A percentile compares a stretch with the other conserved stretches of the same genome.
Evolutionary conservation across 2,329 filamentous ascomycete species (phyloP).

Genomic region (Monosporascus sp.): DNA sequence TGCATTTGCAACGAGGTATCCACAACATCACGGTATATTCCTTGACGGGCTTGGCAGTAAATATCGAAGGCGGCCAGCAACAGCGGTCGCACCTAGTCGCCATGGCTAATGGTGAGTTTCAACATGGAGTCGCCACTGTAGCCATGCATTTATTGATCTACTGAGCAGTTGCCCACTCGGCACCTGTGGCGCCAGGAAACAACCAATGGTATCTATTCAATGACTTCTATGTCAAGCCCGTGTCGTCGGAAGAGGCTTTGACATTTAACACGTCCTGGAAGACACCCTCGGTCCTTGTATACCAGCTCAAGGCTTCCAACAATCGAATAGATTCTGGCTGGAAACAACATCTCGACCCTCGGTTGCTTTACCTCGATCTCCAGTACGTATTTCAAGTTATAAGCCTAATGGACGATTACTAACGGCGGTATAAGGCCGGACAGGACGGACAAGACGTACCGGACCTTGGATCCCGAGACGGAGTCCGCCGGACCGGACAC

Average conservation of each 20-base stretch:
- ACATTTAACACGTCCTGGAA: slow-evolving; percentile 92
- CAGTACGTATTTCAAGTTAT: slow-evolving; percentile 33
- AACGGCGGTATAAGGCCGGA: slow-evolving; percentile 31
- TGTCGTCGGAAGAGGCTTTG: slow-evolving; percentile 77
- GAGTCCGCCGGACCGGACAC: slow-evolving; percentile 68
- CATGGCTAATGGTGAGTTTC: slow-evolving; percentile 69
- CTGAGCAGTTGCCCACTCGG: slow-evolving; percentile 57
- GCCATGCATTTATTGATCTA: neutral
- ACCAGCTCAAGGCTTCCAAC: slow-evolving; percentile 74
- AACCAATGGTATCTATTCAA: slow-evolving; percentile 95
- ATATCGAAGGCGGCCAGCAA: slow-evolving; percentile 79
- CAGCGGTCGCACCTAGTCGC: slow-evolving; percentile 89
- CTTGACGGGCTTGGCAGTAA: slow-evolving; percentile 80
- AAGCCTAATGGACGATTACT: slow-evolving; percentile 8
- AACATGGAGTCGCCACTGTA: neutral
- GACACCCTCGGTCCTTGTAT: slow-evolving; percentile 79
- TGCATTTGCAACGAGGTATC: slow-evolving; percentile 71
- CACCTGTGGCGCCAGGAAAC: slow-evolving; percentile 49
- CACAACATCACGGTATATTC: slow-evolving; percentile 87
- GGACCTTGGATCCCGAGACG: slow-evolving; percentile 45
- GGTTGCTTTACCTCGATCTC: slow-evolving; percentile 71
- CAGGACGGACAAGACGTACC: slow-evolving; percentile 50
- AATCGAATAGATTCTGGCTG: slow-evolving; percentile 81
- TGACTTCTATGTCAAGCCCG: slow-evolving; percentile 83
- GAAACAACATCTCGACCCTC: slow-evolving; percentile 80